Base-by-base conservation (phyloP, 129 eudicot species). In the Flaveria robusta region DNA sequence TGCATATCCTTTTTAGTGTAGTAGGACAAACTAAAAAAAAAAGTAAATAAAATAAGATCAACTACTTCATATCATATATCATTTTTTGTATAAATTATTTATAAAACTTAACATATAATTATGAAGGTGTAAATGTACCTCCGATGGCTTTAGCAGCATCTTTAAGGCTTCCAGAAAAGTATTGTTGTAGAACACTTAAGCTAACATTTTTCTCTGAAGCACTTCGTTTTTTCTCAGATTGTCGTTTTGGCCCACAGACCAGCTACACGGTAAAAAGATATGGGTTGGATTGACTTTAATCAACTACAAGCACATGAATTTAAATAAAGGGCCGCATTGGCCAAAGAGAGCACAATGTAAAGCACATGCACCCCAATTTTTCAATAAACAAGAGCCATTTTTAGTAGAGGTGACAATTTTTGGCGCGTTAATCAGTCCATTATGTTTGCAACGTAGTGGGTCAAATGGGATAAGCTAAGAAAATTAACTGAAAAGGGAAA, bases 81-180 rank as follows among this genome's bases (percentile, higher is more conserved):
- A 23, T 26, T 62, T 62, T 26, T 4, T 62, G 29, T 8, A 29
- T 63, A 63, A 63, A 63, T 29, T 9, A 4, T 29, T 24, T 27
- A 14, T 16, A 4, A 29, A 15, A 1, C 16, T 13, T 27, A 16
- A 29, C 5, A 60, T 13, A 60, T 29, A 7, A 63, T 63, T 29
- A 27, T 81, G 14, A 60, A 81, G 16, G 51, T 58, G 45, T 22
- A 50, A 59, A 73, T 85, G 73, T 81, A 94, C 99, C 99, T 66
- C 99, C 99, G 72, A 94, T 86, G 81, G 88, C 84, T 85, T 87
- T 88, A 26, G 98, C 97, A 79, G 98, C 97, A 87, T 93, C 91
- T 83, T 93, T 93, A 13, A 90, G 93, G 82, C 97, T 93, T 16
- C 98, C 98, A 29, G 97, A 85, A 79, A 93, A 93, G 75, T 88